phyloP scores from a whole-genome alignment of 1,139 yeast genomes.

The Nakaseomyces uthaithaninus region DNA sequence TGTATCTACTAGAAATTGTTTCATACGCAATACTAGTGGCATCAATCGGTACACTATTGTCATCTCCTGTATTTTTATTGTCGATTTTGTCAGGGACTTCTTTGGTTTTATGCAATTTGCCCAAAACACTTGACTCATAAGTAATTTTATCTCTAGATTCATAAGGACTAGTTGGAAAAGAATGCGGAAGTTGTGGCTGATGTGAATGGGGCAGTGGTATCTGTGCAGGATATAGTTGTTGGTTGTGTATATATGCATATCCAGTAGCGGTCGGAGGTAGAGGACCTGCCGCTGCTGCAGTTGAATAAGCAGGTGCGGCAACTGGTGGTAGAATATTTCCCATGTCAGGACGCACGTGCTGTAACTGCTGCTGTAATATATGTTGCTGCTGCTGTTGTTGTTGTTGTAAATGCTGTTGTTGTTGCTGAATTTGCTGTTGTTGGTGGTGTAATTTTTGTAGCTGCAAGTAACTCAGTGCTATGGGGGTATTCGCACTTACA shows the following conservation, averaged over 20 bases:
- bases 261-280: neutral
- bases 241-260: neutral
- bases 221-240: neutral
- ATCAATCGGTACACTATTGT: conserved; percentile 19
- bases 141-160: neutral
- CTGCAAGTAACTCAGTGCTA: conserved; percentile 5
- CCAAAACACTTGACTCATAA: neutral
- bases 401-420: conserved; percentile 6
- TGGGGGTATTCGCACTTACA: conserved; percentile 4
- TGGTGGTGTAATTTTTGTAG: conserved; percentile 8
- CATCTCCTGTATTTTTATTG: neutral
- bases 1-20: conserved; percentile 24
- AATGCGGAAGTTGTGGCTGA: neutral
- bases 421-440: conserved; percentile 8
- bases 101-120: neutral
- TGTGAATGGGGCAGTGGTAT: neutral
- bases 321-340: neutral
- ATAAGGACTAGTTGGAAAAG: neutral
- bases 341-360: neutral
- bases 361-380: conserved; percentile 6
- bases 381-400: conserved; percentile 13
- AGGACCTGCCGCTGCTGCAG: too few species aligned
- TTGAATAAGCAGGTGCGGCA: neutral
- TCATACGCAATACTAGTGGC: conserved; percentile 27
- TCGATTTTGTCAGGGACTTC: neutral